Evolutionary conservation across 2,329 filamentous ascomycete species (phyloP), one percentile per base, ranked within the genome.

Genomic region (Colletotrichum filicis): DNA sequence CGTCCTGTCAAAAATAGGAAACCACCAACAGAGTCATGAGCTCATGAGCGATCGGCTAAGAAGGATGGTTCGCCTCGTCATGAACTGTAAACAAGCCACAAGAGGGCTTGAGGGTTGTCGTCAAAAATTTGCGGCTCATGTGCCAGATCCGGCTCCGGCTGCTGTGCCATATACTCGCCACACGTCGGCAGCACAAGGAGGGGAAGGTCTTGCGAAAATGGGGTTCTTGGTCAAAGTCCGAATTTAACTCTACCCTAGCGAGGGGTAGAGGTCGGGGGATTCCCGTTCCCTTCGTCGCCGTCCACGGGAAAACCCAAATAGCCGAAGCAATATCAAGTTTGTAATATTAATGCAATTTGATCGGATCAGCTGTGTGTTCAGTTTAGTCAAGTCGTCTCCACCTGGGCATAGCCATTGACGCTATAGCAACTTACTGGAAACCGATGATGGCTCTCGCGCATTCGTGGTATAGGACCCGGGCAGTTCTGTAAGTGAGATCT

Each of bases 171-270:
- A 24, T 30, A 68, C 58, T 58, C 37, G 65, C 58, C 65, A 63
- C 58, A 52, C 3, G 19, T 26, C 58, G 46, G 32, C 28, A 22
- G 16, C 14, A 68, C 57, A 30, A 28, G 30, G 52, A 37, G 56
- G 19, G 14, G 5, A 42, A 42, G 30, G 11, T 19, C 42, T 42
- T 62, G 68, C 64, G 35, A 61, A 53, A 53, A 35, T 35, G 32
- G 28, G 37, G 37, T 42, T n/a, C n/a, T 24, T 24, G 42, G 42
- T n/a, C 42, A 49, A 42, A 46, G 53, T 69, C 59, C 69, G 66
- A 49, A 46, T 69, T 69, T 59, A 52, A 55, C 69, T 69, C 65
- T 57, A 55, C n/a, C 22, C 69, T 72, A 72, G 52, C 56, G 42
- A 49, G 42, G 1, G 19, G 35, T 5, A 24, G 19, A 52, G 42